Conservation (phyloP, 1,284 basidiomycete genomes). For the Ustilago loliicola region DNA sequence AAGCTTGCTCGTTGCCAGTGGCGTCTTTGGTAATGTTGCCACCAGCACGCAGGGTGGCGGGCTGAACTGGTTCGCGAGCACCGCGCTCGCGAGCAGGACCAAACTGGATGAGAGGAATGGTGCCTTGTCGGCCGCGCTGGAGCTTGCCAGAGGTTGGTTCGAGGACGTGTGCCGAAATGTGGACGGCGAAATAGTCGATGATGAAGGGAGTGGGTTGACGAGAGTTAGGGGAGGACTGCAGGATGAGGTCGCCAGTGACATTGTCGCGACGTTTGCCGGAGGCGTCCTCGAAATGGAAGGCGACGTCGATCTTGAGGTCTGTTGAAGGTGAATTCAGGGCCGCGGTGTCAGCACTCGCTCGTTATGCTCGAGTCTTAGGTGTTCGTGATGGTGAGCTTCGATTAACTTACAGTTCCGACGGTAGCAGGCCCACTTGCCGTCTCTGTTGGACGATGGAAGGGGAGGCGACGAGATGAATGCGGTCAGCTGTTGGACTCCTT, state of each 20-base stretch:
- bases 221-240: background rate
- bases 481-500: background rate
- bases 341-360: background rate
- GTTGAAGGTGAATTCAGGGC: background rate
- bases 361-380: no score
- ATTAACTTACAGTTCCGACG: conserved; percentile 37
- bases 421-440: conserved; percentile 56
- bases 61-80: conserved; percentile 36
- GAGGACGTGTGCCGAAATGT: conserved; percentile 41
- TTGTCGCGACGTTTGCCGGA: conserved; percentile 19
- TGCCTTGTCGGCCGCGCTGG: conserved; percentile 24
- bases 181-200: conserved; percentile 32
- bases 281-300: conserved; percentile 30
- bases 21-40: conserved; percentile 29
- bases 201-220: background rate
- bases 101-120: conserved; percentile 49
- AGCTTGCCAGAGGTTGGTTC: conserved; percentile 20
- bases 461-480: background rate
- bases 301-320: conserved; percentile 47
- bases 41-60: conserved; percentile 23
- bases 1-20: conserved; percentile 30
- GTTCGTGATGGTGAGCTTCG: no score
- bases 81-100: conserved; percentile 49
- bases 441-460: conserved; percentile 2
- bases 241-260: conserved; percentile 17